Conservation (phyloP, 148 eudicot species). For the Rhododendron ferrugineum region DNA sequence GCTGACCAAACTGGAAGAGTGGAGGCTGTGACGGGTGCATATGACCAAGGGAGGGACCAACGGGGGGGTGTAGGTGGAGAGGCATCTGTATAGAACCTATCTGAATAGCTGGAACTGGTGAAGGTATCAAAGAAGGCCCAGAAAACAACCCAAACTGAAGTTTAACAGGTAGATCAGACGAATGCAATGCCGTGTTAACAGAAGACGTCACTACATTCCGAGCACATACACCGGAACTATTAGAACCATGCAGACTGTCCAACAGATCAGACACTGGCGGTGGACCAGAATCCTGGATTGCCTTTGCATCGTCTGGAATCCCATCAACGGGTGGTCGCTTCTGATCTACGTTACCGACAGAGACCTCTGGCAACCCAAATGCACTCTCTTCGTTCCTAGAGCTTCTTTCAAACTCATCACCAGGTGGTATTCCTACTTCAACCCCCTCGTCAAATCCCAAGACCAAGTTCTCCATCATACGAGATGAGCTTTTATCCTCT, state of each 20-base stretch:
- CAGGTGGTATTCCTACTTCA: slow-evolving; percentile 64
- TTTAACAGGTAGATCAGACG: slow-evolving; percentile 61
- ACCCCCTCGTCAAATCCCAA: slow-evolving; percentile 95
- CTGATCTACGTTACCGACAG: slow-evolving; percentile 27
- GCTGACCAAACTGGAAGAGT: slow-evolving; percentile 88
- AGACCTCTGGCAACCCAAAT: slow-evolving; percentile 29
- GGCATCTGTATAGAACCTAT: slow-evolving; percentile 99
- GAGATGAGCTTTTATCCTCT: slow-evolving; percentile 41
- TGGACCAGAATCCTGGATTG: slow-evolving; percentile 24
- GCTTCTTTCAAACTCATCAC: slow-evolving; percentile 61
- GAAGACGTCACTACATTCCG: slow-evolving; percentile 31
- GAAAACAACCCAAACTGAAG: slow-evolving; percentile 96
- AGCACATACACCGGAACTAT: slow-evolving; percentile 21
- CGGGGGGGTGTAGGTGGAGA: slow-evolving; percentile 73
- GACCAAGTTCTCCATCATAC: slow-evolving; percentile 59
- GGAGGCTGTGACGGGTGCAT: slow-evolving; percentile 67
- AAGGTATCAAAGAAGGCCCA: slow-evolving; percentile 88
- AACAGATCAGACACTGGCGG: slow-evolving; percentile 31
- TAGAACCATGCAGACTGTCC: slow-evolving; percentile 23
- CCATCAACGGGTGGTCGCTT: slow-evolving; percentile 34
- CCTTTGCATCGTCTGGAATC: slow-evolving; percentile 25
- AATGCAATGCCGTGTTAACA: slow-evolving; percentile 19
- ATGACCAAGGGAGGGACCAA: slow-evolving; percentile 65
- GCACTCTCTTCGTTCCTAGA: slow-evolving; percentile 34
- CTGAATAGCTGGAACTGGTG: slow-evolving; percentile 93